Conservation (phyloP, 2,329 filamentous ascomycete species). For the Dothistroma pini region DNA sequence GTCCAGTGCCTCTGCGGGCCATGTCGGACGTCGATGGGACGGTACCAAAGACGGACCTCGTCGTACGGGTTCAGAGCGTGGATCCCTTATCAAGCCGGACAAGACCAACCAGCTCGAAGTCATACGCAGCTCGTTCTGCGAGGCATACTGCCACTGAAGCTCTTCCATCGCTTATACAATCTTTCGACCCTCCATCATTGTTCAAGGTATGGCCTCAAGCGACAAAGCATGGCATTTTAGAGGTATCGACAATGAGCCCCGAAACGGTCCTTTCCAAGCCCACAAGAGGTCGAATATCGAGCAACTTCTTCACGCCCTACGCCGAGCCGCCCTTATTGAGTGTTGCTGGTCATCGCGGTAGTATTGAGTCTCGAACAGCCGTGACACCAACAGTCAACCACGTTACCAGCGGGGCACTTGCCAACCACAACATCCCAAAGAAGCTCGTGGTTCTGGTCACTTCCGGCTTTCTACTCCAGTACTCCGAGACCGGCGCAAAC, state of each 20-base stretch:
- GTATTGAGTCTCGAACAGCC: conserved; percentile 16
- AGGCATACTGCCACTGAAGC: conserved; percentile 10
- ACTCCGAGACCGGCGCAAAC: conserved; percentile 64
- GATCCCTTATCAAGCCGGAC: conserved; percentile 6
- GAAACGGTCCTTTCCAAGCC: conserved; percentile 48
- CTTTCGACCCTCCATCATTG: conserved; percentile 60
- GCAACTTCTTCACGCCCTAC: conserved; percentile 7
- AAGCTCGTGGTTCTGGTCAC: conserved; percentile 71
- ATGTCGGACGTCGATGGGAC: conserved; percentile 12
- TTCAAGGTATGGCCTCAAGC: conserved; percentile 86
- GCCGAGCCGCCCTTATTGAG: conserved; percentile 13
- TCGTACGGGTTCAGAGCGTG: conserved; percentile 9
- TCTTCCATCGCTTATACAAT: conserved; percentile 8
- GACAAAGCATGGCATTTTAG: conserved; percentile 68
- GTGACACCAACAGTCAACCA: conserved; percentile 18
- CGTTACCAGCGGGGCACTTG: conserved; percentile 13
- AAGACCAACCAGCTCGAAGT: conserved; percentile 17
- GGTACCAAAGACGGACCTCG: conserved; percentile 8
- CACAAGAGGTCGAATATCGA: conserved; percentile 13
- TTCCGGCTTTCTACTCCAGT: conserved; percentile 71
- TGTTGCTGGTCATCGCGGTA: conserved; percentile 9
- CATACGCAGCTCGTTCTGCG: conserved; percentile 7
- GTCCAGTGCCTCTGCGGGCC: conserved; percentile 9
- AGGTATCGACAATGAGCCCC: conserved; percentile 63
- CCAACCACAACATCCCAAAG: conserved; percentile 52